A percentile compares a stretch with the other conserved stretches of the same genome.
Evolutionary conservation across 2,329 filamentous ascomycete species (phyloP).

Genomic region (Trichophyton simii): DNA sequence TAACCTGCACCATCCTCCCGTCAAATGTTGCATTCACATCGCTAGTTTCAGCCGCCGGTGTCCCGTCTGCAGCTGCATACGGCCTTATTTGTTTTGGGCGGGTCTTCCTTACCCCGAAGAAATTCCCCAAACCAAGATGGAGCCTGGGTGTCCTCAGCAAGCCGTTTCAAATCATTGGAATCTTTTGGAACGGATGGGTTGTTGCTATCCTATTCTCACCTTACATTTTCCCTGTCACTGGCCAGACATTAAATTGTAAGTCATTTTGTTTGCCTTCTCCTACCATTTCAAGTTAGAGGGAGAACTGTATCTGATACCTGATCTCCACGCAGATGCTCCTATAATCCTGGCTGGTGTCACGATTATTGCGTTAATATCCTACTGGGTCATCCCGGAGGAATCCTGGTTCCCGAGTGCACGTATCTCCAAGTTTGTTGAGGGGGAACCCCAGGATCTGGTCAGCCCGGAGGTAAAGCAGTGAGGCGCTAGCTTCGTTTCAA

Average conservation of each 20-base stretch:
- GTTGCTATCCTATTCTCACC: conserved; percentile 39
- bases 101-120: conserved; percentile 37
- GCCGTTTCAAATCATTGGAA: conserved; percentile 37
- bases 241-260: conserved; percentile 35
- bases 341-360: conserved; percentile 42
- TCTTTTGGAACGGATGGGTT: conserved; percentile 41
- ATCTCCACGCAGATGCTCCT: conserved; percentile 30
- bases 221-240: conserved; percentile 35
- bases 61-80: conserved; percentile 42
- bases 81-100: conserved; percentile 40
- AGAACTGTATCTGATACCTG: conserved; percentile 4
- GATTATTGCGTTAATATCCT: conserved; percentile 37
- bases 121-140: conserved; percentile 38
- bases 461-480: neutral
- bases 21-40: conserved; percentile 44
- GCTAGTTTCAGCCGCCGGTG: conserved; percentile 41
- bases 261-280: neutral
- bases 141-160: conserved; percentile 35
- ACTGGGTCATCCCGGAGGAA: conserved; percentile 38
- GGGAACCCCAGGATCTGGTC: neutral
- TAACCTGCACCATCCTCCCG: conserved; percentile 48
- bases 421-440: conserved; percentile 33
- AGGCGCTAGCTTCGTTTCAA: neutral
- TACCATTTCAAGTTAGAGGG: neutral
- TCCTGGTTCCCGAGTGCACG: conserved; percentile 36